phyloP scores from a whole-genome alignment of 495 filamentous ascomycete genomes.

The Bryoglossum gracile region DNA sequence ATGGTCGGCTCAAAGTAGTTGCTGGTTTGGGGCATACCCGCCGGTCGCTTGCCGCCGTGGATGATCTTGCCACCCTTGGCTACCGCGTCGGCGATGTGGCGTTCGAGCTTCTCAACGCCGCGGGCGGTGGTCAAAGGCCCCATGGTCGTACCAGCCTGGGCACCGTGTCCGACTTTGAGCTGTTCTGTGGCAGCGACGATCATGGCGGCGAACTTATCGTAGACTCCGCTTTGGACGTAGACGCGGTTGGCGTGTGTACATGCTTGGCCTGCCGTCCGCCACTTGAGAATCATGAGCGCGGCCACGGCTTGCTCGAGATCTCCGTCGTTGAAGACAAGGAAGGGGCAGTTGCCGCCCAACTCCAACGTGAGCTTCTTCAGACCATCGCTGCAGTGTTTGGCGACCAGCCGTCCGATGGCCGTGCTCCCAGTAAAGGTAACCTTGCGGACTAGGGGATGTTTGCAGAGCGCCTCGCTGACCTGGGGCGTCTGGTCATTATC shows the following conservation, averaged over 20 bases:
- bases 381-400: slow-evolving; percentile 41
- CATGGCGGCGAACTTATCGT: slow-evolving; percentile 42
- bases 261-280: slow-evolving; percentile 58
- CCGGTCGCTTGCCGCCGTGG: slow-evolving; percentile 45
- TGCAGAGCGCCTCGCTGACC: slow-evolving; percentile 56
- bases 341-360: slow-evolving; percentile 66
- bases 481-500: slow-evolving; percentile 53
- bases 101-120: slow-evolving; percentile 51
- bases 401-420: slow-evolving; percentile 50
- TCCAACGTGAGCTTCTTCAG: slow-evolving; percentile 66
- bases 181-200: slow-evolving; percentile 45
- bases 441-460: slow-evolving; percentile 56
- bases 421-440: slow-evolving; percentile 67
- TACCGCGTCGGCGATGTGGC: slow-evolving; percentile 56
- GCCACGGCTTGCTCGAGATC: slow-evolving; percentile 54
- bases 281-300: slow-evolving; percentile 52
- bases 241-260: slow-evolving; percentile 66
- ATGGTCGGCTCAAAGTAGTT: slow-evolving; percentile 70
- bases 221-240: slow-evolving; percentile 53
- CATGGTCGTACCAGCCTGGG: slow-evolving; percentile 49
- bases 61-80: slow-evolving; percentile 48
- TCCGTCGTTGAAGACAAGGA: slow-evolving; percentile 66
- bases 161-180: slow-evolving; percentile 56
- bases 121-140: slow-evolving; percentile 57
- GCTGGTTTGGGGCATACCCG: slow-evolving; percentile 38